phyloP scores from a whole-genome alignment of 2,329 filamentous ascomycete genomes.

The Xylaria arbuscula region DNA sequence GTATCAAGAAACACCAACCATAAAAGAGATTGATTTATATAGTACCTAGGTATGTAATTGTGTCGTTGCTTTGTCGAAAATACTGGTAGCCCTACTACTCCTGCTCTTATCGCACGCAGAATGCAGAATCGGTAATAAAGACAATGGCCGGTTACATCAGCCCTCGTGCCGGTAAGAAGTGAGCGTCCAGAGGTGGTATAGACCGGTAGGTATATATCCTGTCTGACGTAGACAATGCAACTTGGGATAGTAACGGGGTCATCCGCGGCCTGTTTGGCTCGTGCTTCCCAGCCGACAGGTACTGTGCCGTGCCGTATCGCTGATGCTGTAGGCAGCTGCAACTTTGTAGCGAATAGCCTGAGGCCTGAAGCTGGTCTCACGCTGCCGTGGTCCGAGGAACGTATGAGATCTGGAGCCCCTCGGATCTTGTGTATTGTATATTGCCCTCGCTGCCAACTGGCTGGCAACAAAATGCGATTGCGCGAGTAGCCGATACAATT shows the following conservation, averaged over 20 bases:
- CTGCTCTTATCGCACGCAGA: not conserved
- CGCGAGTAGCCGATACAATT: conserved; percentile 22
- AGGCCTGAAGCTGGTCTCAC: not conserved
- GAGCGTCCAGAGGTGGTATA: not conserved
- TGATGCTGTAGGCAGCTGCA: not conserved
- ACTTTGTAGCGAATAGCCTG: not conserved
- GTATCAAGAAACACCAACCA: not conserved
- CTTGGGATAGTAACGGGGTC: conserved; percentile 10
- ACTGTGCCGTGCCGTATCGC: not conserved
- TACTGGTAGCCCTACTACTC: not conserved
- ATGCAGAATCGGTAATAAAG: conserved; percentile 1
- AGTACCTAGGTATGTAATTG: not conserved
- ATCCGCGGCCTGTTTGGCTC: conserved; percentile 8
- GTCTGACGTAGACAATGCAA: conserved; percentile 29
- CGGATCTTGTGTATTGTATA: not conserved
- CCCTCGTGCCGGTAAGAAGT: not conserved
- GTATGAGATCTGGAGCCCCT: conserved; percentile 5
- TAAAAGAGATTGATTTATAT: not conserved
- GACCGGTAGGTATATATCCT: not conserved
- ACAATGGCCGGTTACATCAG: not conserved
- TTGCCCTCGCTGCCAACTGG: not conserved
- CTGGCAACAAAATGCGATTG: not conserved
- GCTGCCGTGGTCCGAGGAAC: conserved; percentile 6
- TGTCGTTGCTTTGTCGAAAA: conserved; percentile 8
- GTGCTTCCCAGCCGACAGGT: not conserved